phyloP scores from a whole-genome alignment of 164 flowering plant species.

The Vitis amurensis region DNA sequence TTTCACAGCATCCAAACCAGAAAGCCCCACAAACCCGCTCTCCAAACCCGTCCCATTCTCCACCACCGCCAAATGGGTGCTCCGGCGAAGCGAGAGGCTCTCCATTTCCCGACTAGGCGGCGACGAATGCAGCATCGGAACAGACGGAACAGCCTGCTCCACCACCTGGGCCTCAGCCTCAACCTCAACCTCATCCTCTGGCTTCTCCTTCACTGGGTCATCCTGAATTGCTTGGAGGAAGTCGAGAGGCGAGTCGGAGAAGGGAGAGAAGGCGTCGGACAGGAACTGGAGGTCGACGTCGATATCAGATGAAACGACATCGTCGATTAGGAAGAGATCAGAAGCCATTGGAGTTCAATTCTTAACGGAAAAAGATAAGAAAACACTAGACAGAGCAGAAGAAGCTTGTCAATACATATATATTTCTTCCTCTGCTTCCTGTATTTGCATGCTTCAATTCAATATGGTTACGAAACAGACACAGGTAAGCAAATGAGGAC shows the following conservation, averaged over 20 bases:
- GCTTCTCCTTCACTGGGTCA: conserved; percentile 17
- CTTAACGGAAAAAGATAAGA: not conserved
- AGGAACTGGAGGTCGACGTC: conserved; percentile 29
- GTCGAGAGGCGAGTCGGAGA: conserved; percentile 32
- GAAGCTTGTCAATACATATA: not conserved
- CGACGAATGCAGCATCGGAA: conserved; percentile 32
- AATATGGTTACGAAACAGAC: conserved; percentile 5
- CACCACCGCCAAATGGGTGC: conserved; percentile 15
- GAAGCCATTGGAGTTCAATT: conserved; percentile 46
- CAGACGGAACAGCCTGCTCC: too few relatives aligned
- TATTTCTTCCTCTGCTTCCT: too few relatives aligned
- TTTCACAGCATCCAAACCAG: conserved; percentile 31
- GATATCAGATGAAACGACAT: conserved; percentile 18
- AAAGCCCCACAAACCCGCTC: conserved; percentile 23
- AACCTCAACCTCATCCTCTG: conserved; percentile 19
- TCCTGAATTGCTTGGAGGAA: conserved; percentile 24
- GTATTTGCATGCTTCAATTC: too few relatives aligned
- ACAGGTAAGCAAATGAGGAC: not conserved
- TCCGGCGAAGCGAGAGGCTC: conserved; percentile 33
- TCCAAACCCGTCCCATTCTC: conserved; percentile 6
- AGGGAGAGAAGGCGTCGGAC: conserved; percentile 42
- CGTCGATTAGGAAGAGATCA: conserved; percentile 45
- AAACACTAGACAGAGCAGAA: not conserved
- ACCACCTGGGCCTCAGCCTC: too few relatives aligned
- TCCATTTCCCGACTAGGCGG: conserved; percentile 56